Evolutionary conservation across 139 green algal species (phyloP).

Genomic region (Diplosphaera chodatii): DNA sequence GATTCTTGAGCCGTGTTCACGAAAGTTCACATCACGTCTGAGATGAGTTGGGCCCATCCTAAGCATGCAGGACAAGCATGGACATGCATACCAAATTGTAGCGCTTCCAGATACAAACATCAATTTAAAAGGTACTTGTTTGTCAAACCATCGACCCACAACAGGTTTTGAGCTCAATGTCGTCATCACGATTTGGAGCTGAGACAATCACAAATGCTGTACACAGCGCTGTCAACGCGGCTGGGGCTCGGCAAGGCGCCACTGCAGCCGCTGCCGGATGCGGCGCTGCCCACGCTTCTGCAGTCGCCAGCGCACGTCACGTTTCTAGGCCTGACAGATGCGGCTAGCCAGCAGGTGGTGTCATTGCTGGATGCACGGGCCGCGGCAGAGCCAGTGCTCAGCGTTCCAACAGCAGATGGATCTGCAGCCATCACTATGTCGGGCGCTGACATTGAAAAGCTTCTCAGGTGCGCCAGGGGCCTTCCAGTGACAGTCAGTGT

Average conservation of each 20-base stretch:
- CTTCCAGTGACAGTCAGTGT: too few species aligned
- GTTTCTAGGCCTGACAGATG: not conserved
- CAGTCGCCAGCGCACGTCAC: not conserved
- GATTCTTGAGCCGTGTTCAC: not conserved
- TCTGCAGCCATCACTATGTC: not conserved
- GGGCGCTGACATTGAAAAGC: not conserved
- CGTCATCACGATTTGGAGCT: too few species aligned
- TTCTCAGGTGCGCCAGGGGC: not conserved
- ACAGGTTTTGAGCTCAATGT: not conserved
- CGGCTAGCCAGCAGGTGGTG: not conserved
- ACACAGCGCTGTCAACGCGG: not conserved
- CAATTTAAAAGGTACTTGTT: not conserved
- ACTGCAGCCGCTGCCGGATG: not conserved
- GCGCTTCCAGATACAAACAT: not conserved
- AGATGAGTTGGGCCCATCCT: too few species aligned
- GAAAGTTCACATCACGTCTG: too few species aligned
- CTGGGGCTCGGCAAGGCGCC: not conserved
- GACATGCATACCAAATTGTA: not conserved
- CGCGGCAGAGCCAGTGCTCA: not conserved
- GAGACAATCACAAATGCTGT: too few species aligned
- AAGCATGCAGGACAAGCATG: not conserved
- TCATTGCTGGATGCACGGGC: not conserved
- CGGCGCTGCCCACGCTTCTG: not conserved
- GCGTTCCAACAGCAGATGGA: not conserved
- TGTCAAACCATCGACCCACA: too few species aligned